Percentiles rank a stretch among this genome's conserved stretches.
These are phyloP conservation scores for Mycena chlorophos DNA, from an alignment of 768 basidiomycete genomes.

Conservation along the genomic window DNA sequence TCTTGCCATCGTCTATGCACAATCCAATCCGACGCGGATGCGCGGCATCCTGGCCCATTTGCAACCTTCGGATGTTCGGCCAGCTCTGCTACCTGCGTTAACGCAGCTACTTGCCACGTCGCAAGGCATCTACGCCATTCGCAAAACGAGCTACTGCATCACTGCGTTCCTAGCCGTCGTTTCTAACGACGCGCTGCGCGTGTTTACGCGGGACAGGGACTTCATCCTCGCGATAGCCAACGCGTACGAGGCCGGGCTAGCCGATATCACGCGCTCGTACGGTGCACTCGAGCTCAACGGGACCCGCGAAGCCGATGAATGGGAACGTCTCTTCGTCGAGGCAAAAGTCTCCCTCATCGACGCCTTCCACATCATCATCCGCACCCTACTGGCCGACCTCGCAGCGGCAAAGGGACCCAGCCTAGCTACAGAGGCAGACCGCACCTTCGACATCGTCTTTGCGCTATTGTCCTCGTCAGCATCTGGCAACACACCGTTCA, in stretches of 20 bases:
- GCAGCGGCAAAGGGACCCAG: slow-evolving; percentile 41
- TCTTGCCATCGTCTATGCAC: slow-evolving; percentile 57
- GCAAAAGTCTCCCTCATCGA: slow-evolving; percentile 76
- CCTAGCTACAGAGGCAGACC: slow-evolving; percentile 51
- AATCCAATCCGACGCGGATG: slow-evolving; percentile 43
- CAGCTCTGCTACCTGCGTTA: slow-evolving; percentile 59
- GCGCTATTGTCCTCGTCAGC: slow-evolving; percentile 47
- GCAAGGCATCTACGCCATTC: slow-evolving; percentile 60
- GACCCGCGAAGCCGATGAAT: slow-evolving; percentile 34
- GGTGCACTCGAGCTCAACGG: slow-evolving; percentile 47
- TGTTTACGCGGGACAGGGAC: slow-evolving; percentile 51
- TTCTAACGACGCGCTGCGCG: slow-evolving; percentile 48
- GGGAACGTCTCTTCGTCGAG: slow-evolving; percentile 71
- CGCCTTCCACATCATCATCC: slow-evolving; percentile 60
- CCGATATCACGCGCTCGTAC: slow-evolving; percentile 56
- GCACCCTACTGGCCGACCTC: slow-evolving; percentile 50
- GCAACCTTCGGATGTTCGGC: slow-evolving; percentile 32
- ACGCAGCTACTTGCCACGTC: slow-evolving; percentile 47
- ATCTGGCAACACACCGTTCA: slow-evolving; percentile 50
- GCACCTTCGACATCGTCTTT: slow-evolving; percentile 58
- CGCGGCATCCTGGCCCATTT: slow-evolving; percentile 46
- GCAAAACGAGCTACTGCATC: slow-evolving; percentile 63
- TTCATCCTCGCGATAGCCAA: slow-evolving; percentile 59
- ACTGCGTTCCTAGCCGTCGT: slow-evolving; percentile 52
- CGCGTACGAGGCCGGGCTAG: slow-evolving; percentile 61